phyloP scores from a whole-genome alignment of 225 moss, liverwort and hornwort species.

The Anthoceros angustus region DNA sequence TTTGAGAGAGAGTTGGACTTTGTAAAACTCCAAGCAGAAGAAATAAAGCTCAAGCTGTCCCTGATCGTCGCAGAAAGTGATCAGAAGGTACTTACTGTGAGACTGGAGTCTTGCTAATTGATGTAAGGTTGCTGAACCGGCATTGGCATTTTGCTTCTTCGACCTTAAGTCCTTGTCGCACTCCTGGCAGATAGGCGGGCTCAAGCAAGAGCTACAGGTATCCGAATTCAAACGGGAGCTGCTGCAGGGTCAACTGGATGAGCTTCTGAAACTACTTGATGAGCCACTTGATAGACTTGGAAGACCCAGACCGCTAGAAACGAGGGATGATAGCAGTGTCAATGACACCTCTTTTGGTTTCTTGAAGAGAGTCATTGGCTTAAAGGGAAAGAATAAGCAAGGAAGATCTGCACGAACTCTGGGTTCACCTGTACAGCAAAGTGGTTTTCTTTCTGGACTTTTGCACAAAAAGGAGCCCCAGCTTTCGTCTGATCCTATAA shows the following conservation, averaged over 20 bases:
- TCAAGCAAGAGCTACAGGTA: neutral
- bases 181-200: neutral
- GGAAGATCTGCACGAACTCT: neutral
- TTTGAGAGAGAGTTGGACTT: constrained; percentile 2
- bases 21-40: constrained; percentile 2
- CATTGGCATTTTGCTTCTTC: no score
- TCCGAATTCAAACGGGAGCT: neutral
- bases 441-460: neutral
- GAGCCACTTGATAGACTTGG: constrained; percentile 1
- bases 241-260: constrained; percentile 1
- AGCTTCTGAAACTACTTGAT: neutral
- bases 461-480: neutral
- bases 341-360: neutral
- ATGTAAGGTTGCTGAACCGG: no score
- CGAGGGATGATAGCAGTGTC: neutral
- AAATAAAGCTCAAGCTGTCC: constrained; percentile 1
- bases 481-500: neutral
- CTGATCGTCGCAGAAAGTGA: constrained; percentile 1
- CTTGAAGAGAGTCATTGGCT: neutral
- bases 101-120: neutral
- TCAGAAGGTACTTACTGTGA: neutral
- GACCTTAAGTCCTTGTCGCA: no score
- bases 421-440: neutral
- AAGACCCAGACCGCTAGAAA: neutral
- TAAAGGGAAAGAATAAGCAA: neutral